Conservation (phyloP, 2,329 filamentous ascomycete genomes). For the Grosmannia huntii region DNA sequence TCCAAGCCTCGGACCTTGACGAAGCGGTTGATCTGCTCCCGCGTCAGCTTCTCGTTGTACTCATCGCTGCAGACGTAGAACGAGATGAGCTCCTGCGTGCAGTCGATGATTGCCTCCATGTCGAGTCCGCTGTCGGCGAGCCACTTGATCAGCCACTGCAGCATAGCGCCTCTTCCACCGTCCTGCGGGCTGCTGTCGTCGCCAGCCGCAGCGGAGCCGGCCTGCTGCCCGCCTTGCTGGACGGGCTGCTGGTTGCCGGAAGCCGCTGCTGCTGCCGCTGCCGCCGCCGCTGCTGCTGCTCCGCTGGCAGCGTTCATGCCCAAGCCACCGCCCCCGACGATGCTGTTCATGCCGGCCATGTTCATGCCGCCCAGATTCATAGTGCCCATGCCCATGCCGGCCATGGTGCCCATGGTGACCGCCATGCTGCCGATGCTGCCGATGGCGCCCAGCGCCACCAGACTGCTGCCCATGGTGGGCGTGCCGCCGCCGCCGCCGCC, state of each 20-base stretch:
- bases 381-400: neutral
- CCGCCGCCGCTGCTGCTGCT: neutral
- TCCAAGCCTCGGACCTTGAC: conserved; percentile 45
- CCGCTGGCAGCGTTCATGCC: neutral
- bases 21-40: conserved; percentile 46
- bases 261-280: neutral
- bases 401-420: neutral
- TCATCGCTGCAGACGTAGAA: conserved; percentile 63
- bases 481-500: conserved; percentile 5
- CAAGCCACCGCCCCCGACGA: neutral
- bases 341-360: neutral
- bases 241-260: neutral
- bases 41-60: conserved; percentile 46
- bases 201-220: neutral
- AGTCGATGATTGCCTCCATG: conserved; percentile 74
- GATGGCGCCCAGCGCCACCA: neutral
- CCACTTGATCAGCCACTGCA: conserved; percentile 60
- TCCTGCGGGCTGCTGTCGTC: conserved; percentile 1
- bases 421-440: neutral
- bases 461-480: neutral
- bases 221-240: neutral
- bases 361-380: neutral
- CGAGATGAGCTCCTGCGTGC: conserved; percentile 81
- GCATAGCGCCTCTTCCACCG: conserved; percentile 28
- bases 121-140: conserved; percentile 77